A percentile compares a stretch with the other conserved stretches of the same genome.
Conservation (phyloP, 257 asterid genomes). For the Mitragyna speciosa region DNA sequence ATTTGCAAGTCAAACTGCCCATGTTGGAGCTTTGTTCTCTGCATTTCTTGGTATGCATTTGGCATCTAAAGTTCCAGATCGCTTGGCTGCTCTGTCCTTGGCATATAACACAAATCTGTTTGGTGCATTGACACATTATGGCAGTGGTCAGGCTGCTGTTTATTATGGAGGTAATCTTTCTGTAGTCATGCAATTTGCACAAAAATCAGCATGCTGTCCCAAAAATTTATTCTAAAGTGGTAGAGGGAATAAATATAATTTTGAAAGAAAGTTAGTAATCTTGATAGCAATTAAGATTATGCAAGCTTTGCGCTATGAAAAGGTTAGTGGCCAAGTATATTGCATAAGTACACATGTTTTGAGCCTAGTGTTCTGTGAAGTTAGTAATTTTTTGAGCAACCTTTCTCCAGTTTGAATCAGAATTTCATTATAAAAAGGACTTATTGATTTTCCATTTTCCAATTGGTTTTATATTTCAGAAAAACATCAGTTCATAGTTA, state of each 20-base stretch:
- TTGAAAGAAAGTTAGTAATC: background rate
- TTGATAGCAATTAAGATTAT: background rate
- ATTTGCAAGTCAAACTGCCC: conserved; percentile 93
- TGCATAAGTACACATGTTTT: background rate
- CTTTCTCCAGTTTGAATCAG: background rate
- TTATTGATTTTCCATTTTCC: background rate
- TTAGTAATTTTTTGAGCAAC: background rate
- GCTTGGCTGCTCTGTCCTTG: conserved; percentile 60
- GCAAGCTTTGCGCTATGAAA: background rate
- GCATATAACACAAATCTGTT: conserved; percentile 72
- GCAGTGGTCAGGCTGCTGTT: conserved; percentile 93
- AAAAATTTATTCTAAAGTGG: background rate
- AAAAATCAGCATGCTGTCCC: background rate
- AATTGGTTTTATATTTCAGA: background rate
- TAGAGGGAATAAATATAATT: background rate
- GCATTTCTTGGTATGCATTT: conserved; percentile 82
- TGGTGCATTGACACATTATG: conserved; percentile 83
- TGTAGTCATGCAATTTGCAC: background rate
- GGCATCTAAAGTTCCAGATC: conserved; percentile 54
- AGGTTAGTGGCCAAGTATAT: background rate
- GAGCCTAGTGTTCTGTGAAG: background rate
- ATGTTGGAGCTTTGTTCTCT: conserved; percentile 82
- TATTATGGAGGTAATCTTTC: conserved; percentile 69
- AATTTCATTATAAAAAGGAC: background rate
- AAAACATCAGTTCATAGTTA: background rate